A percentile compares a stretch with the other conserved stretches of the same genome.
Conservation (phyloP, 139 green algal species). For the Pycnococcus provasolii region DNA sequence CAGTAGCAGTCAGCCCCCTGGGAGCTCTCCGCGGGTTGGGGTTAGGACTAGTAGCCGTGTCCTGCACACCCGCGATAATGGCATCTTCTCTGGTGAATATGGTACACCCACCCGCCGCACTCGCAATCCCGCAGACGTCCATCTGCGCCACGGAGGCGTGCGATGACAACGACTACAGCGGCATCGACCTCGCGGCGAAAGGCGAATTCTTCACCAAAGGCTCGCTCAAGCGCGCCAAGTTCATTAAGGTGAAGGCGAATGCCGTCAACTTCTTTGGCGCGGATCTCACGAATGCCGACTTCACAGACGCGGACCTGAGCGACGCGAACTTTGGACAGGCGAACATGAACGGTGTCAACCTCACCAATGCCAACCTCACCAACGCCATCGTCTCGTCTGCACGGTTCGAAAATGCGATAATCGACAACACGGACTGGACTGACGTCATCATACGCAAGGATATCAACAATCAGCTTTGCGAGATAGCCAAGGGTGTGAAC, state of each 20-base stretch:
- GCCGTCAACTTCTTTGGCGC: constrained; percentile 33
- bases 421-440: constrained; percentile 21
- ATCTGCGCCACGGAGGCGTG: constrained; percentile 33
- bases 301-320: constrained; percentile 13
- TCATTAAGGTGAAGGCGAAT: constrained; percentile 24
- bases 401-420: constrained; percentile 27
- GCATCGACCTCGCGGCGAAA: constrained; percentile 24
- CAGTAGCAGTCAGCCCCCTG: no score
- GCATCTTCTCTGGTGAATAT: no score
- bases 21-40: no score
- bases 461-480: constrained; percentile 20
- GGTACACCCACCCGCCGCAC: neutral
- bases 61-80: no score
- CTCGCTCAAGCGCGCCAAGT: constrained; percentile 33
- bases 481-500: constrained; percentile 8
- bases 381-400: constrained; percentile 28
- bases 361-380: constrained; percentile 27
- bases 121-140: constrained; percentile 35
- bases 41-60: no score
- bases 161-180: constrained; percentile 29
- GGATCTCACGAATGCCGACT: constrained; percentile 25
- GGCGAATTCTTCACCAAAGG: constrained; percentile 37
- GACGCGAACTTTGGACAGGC: constrained; percentile 33
- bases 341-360: constrained; percentile 30
- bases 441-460: constrained; percentile 30